phyloP scores from a whole-genome alignment of 139 green algal species.

The Tetradesmus lagerheimii region DNA sequence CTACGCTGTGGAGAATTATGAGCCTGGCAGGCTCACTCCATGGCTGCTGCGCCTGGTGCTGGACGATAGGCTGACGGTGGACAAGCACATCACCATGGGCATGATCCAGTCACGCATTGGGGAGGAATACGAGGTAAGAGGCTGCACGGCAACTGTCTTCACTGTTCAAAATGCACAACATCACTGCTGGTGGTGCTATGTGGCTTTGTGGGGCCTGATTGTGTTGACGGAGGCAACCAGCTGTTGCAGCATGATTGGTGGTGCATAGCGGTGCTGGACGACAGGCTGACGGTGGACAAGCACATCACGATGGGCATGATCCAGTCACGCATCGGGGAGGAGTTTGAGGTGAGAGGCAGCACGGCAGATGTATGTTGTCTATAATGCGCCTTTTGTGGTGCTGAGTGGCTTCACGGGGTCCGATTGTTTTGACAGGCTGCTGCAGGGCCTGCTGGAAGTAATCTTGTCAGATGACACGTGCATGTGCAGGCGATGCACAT shows the following conservation, averaged over 20 bases:
- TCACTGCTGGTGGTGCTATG: too few species aligned
- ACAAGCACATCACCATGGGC: slow-evolving; percentile 93
- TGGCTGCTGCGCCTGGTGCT: slow-evolving; percentile 98
- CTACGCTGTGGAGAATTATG: slow-evolving; percentile 78
- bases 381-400: background rate
- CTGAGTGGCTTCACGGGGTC: background rate
- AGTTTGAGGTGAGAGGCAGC: slow-evolving; percentile 35
- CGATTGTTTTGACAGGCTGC: too few species aligned
- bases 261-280: slow-evolving; percentile 92
- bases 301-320: slow-evolving; percentile 86
- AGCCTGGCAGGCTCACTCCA: slow-evolving; percentile 81
- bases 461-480: too few species aligned
- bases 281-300: slow-evolving; percentile 97
- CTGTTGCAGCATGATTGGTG: too few species aligned
- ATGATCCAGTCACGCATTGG: slow-evolving; percentile 60
- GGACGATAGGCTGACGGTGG: slow-evolving; percentile 92
- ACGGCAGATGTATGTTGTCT: background rate
- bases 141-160: too few species aligned
- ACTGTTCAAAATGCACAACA: too few species aligned
- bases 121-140: slow-evolving; percentile 44
- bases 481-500: background rate
- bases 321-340: slow-evolving; percentile 19
- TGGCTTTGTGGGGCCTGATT: too few species aligned
- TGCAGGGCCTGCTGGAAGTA: too few species aligned
- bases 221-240: too few species aligned